Evolutionary conservation across 805 yeast species (phyloP).

Genomic region (Brettanomyces anomalus): DNA sequence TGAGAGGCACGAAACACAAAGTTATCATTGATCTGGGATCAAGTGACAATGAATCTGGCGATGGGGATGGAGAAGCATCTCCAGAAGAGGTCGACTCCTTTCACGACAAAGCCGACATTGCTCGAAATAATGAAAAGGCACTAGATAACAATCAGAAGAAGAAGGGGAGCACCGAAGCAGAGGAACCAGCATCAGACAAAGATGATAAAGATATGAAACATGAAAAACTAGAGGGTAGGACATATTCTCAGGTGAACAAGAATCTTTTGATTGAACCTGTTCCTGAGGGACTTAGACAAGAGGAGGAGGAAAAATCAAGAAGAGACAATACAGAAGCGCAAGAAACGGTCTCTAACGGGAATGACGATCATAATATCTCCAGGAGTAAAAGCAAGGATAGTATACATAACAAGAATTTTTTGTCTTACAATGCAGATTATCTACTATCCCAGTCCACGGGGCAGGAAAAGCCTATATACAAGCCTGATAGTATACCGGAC

Average conservation of each 20-base stretch:
- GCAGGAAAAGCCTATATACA: slow-evolving; percentile 28
- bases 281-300: not conserved
- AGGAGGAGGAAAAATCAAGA: not conserved
- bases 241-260: not conserved
- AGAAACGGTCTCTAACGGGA: not conserved
- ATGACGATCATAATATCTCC: no score
- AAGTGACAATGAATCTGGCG: slow-evolving; percentile 7
- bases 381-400: no score
- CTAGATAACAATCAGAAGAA: no score
- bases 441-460: slow-evolving; percentile 46
- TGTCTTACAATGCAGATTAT: slow-evolving; percentile 7
- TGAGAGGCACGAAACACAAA: slow-evolving; percentile 19
- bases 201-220: no score
- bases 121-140: no score
- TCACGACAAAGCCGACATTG: slow-evolving; percentile 27
- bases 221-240: no score
- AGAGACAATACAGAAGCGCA: not conserved
- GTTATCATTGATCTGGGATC: slow-evolving; percentile 16
- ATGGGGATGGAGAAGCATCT: slow-evolving; percentile 11
- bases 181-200: no score
- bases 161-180: no score
- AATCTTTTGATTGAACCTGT: not conserved
- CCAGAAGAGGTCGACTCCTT: slow-evolving; percentile 36
- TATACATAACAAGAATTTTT: not conserved
- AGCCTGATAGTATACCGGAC: not conserved